These are phyloP conservation scores for Notholithocarpus densiflorus DNA, from an alignment of 306 rosid species.

Conservation along the genomic window DNA sequence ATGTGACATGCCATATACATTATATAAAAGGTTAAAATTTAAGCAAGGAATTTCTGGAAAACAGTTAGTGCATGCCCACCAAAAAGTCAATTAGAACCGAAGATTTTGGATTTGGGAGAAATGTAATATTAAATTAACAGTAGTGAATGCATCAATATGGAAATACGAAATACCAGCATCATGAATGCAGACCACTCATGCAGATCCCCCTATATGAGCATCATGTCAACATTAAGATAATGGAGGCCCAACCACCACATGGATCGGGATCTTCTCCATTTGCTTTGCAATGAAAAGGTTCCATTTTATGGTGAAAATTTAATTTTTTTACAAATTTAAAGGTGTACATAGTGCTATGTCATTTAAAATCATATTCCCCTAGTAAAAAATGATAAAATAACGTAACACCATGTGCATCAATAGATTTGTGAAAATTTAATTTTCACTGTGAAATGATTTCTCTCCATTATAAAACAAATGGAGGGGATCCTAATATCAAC, in stretches of 20 bases:
- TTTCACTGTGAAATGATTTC: too few relatives aligned
- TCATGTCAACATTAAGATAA: neutral
- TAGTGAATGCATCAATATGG: neutral
- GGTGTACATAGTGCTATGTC: too few relatives aligned
- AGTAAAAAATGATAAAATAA: too few relatives aligned
- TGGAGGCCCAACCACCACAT: neutral
- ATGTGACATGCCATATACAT: slow-evolving; percentile 5
- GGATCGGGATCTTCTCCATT: too few relatives aligned
- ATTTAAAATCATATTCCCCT: too few relatives aligned
- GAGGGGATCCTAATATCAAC: too few relatives aligned
- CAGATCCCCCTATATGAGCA: neutral
- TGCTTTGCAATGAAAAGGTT: too few relatives aligned
- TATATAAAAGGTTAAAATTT: slow-evolving; percentile 5
- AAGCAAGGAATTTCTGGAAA: slow-evolving; percentile 7
- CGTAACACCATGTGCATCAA: too few relatives aligned
- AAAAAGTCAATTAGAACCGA: neutral
- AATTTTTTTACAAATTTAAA: too few relatives aligned
- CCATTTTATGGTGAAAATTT: too few relatives aligned
- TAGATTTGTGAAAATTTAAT: too few relatives aligned
- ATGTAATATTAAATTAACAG: neutral
- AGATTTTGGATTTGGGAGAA: neutral
- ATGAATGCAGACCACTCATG: neutral
- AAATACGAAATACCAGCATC: neutral
- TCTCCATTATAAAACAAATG: too few relatives aligned
- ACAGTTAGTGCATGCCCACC: neutral